Evolutionary conservation across 2,329 filamentous ascomycete species (phyloP), one percentile per base, ranked within the genome.

Genomic region (Akanthomyces uredinophilus): DNA sequence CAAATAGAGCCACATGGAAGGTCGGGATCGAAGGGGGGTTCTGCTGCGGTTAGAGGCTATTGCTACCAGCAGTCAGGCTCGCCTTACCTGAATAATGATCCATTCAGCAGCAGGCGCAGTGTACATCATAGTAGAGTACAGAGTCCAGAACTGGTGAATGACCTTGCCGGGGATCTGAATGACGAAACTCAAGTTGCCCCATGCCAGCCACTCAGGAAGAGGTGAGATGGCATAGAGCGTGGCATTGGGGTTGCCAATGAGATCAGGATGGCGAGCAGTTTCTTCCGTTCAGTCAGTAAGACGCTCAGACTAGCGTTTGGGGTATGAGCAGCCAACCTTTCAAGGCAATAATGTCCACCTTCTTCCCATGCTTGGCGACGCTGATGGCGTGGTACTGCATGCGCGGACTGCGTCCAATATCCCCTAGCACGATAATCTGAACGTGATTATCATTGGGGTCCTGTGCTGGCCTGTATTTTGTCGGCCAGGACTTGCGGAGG

Each of bases 331-430:
- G 59, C 72, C 65, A 73, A 93, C 92, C 91, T 72, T 88, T 81
- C 72, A 97, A 98, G 51, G 94, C 95, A 68, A 99, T 88, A 14
- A 99, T 78, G 72, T 94, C 87, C 22, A 97, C 94, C 39, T 83
- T 82, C 7, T 87, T 89, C 27, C 91, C 91, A 70, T 92, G 87
- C 69, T 88, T 90, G 46, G 92, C 91, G 70, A 98, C 87, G 73
- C 94, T 98, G 68, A 96, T 80, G 22, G 94, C 94, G 82, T 99
- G 95, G 70, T 99, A 98, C 72, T 98, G 93, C 94, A 99, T 99
- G 62, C 95, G 91, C 55, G 95, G 95, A 72, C 94, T 98, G 51
- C 93, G 87, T 44, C 95, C 95, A 73, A 99, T 93, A 71, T 99
- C 95, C 50, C 95, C 95, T 32, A 99, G 83, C 20, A 99, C 95